Evolutionary conservation across 2,329 filamentous ascomycete species (phyloP), one percentile per base, ranked within the genome.

Genomic region (Westerdykella ornata): DNA sequence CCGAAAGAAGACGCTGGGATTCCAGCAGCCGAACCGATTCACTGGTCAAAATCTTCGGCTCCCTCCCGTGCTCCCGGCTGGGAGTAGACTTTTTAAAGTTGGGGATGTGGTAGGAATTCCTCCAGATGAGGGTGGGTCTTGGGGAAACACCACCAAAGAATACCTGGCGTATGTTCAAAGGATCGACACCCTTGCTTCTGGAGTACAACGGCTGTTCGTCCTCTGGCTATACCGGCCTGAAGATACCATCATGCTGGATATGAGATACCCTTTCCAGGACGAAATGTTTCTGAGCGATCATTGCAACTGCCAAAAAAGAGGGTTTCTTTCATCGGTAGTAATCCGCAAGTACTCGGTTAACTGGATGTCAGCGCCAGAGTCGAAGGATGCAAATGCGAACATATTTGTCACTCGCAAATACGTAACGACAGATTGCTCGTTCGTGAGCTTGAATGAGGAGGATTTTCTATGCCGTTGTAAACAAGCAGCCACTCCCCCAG

Each of bases 251-350:
- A 85, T 88, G 33, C 76, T 73, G 0, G 66, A 75, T 5, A 80
- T 82, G 64, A 73, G 72, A 8, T 94, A 90, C 51, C 82, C 82
- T 0, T 81, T 78, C 62, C 47, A 66, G 0, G 85, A 88, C 38
- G 86, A 94, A 61, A 63, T 92, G 0, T 92, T 92, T 46, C 64
- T 90, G 0, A 86, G 81, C 0, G 78, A 88, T 38, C 80, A 88
- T 44, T 90, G 87, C 64, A 84, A 81, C 1, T 92, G 86, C 47
- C 59, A 68, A 0, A 69, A 76, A 14, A 56, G 66, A 0, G 71
- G 72, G 19, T 69, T 86, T 3, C 50, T 69, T 0, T 71, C 74
- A 1, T 62, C 73, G 0, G 74, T 86, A 26, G 68, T 88, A 0
- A 53, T 79, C 0, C 72, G 70, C 0, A 75, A 75, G 1, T 75